Evolutionary conservation across 2,329 filamentous ascomycete genomes (phyloP), one percentile per base, ranked within the genome.

Genomic region (Rhynchosporium graminicola): DNA sequence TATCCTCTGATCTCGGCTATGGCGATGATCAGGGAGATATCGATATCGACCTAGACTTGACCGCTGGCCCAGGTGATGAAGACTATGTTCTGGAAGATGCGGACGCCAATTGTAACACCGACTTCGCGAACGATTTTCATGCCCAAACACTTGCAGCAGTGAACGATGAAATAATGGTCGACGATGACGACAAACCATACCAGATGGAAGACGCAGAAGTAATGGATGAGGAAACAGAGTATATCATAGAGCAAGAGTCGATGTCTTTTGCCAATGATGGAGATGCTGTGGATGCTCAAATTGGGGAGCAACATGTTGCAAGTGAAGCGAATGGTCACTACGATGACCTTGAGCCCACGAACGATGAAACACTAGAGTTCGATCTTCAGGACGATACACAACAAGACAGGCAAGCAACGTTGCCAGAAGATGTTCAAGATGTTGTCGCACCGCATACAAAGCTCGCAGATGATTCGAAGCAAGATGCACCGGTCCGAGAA

Each of bases 11-110:
- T 29, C 70, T 74, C 61, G 79, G 76, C 52, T 74, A 70, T 28
- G 65, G 70, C 57, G 69, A 63, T 54, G 71, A 73, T 48, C 79
- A 82, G 59, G 78, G 77, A 57, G 81, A 85, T 60, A 82, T 83
- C 60, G 83, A 85, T 62, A 84, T 88, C 64, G 85, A 88, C 67
- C 72, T 81, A 62, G 85, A 88, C 67, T 72, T 81, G 63, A 75
- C 77, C 69, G 73, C 71, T 51, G 73, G 72, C 15, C 69, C 72
- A 36, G 73, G 74, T 31, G 79, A 87, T 63, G 82, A 86, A 67
- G 81, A 86, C 67, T 78, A 80, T 62, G 83, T 85, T 59, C 77
- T 84, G 55, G 80, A 84, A 68, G 86, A 88, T 67, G 76, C 69
- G 36, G 65, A 66, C 50, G 65, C 71, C 15, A 76, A 77, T 36